phyloP scores from a whole-genome alignment of 306 rosid species.

The Ceratonia siliqua region DNA sequence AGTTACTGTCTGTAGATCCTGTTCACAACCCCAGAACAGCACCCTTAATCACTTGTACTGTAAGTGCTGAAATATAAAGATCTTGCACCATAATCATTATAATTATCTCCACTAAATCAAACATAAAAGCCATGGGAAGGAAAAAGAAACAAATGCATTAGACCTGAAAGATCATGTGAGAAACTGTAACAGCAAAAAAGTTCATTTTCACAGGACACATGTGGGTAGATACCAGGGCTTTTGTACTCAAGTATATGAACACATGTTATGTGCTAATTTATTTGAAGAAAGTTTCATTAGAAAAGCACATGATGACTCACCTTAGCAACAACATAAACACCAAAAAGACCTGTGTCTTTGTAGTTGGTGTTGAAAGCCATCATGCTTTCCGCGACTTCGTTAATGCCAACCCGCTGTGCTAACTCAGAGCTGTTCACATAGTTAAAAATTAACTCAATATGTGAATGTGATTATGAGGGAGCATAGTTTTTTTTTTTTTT shows the following conservation, averaged over 20 bases:
- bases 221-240: neutral
- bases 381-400: constrained; percentile 83
- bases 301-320: constrained; percentile 34
- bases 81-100: neutral
- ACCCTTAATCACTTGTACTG: neutral
- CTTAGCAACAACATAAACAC: constrained; percentile 86
- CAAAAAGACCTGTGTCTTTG: constrained; percentile 91
- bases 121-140: neutral
- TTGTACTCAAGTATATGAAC: neutral
- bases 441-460: constrained; percentile 26
- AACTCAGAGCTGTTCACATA: constrained; percentile 67
- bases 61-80: neutral
- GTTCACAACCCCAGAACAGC: neutral
- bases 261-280: neutral
- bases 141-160: neutral
- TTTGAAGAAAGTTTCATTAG: neutral
- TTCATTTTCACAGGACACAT: neutral
- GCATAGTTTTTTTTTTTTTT: too few relatives aligned
- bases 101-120: neutral
- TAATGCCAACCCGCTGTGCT: constrained; percentile 73
- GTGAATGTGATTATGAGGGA: constrained; percentile 11
- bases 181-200: neutral
- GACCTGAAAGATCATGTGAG: neutral
- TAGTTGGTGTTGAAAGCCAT: constrained; percentile 96
- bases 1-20: neutral